Base-by-base conservation (phyloP, 192 early-diverging fungal genomes). In the Backusella luteola region DNA sequence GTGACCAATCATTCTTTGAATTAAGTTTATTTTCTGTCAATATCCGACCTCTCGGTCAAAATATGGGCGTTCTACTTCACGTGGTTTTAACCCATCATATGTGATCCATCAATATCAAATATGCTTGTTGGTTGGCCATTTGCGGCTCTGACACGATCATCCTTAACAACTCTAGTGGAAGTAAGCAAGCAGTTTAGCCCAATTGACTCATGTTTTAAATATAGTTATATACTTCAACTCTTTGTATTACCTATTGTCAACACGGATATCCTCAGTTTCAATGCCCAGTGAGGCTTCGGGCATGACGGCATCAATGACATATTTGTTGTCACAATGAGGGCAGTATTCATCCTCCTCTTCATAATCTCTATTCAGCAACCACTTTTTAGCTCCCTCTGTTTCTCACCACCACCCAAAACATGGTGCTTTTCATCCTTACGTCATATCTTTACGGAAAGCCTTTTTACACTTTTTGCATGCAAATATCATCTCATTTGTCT, bases 291-390 rank as follows among this genome's bases (percentile, higher is more conserved):
- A 92, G 77, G 95, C 91, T 49, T 89, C 85, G 3, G 96, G 96
- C 0, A 91, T 95, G 78, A 96, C 91, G 19, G 97, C 98, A 26
- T 97, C 96, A 49, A 99, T 79, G 59, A 99, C 91, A 76, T 92
- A 99, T 72, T 98, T 94, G 88, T 99, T 99, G 80, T 98, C 98
- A 86, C 98, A 99, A 77, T 97, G 91, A 39, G 98, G 98, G 78
- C 98, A 99, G 85, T 91, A 99, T 80, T 99, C 98, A 85, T 99
- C 98, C 26, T 90, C 90, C 70, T 97, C 96, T 44, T 97, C 95
- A 81, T 92, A 99, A 69, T 95, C 89, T 52, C 92, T 94, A 79
- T 11, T 34, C 11, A 42, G 32, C 5, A n/a, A n/a, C n/a, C n/a
- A 2, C 11, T 2, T 63, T 63, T 63, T 63, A 71, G 38, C 5